A percentile compares a stretch with the other conserved stretches of the same genome.
phyloP scores from a whole-genome alignment of 306 rosid genomes.

The Lathyrus sativus region DNA sequence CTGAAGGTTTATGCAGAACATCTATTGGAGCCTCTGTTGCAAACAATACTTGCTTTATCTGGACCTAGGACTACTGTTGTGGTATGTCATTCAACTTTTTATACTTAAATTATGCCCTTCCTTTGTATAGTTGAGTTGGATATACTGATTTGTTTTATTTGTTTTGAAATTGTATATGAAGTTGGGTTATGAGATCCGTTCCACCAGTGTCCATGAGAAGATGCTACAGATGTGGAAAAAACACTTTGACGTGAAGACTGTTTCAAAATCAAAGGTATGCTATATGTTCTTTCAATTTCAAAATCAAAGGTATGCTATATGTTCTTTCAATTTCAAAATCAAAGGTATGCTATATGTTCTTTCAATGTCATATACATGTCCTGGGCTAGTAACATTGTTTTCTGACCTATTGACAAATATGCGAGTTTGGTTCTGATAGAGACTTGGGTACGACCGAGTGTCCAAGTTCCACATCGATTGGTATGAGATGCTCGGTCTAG shows the following conservation, averaged over 20 bases:
- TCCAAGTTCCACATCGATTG: neutral
- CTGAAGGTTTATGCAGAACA: constrained; percentile 81
- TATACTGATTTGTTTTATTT: constrained; percentile 18
- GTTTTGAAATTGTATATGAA: constrained; percentile 41
- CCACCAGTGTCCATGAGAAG: constrained; percentile 81
- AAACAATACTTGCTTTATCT: constrained; percentile 76
- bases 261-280: constrained; percentile 81
- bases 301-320: too few species aligned
- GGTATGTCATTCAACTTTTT: constrained; percentile 47
- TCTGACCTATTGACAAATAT: neutral
- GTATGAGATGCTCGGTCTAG: neutral
- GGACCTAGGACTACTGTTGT: constrained; percentile 82
- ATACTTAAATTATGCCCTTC: constrained; percentile 1
- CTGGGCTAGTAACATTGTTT: constrained; percentile 1
- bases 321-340: constrained; percentile 57
- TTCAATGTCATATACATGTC: constrained; percentile 6
- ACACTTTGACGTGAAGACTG: constrained; percentile 70
- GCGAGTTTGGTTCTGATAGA: constrained; percentile 2
- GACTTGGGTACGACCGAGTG: neutral
- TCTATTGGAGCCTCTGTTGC: constrained; percentile 80
- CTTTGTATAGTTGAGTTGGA: constrained; percentile 14
- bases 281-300: constrained; percentile 5
- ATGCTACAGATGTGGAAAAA: constrained; percentile 90
- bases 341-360: constrained; percentile 53
- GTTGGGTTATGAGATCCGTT: constrained; percentile 94